Evolutionary conservation across 352 stramenopile species (phyloP).

Genomic region (Pythium chondricola): DNA sequence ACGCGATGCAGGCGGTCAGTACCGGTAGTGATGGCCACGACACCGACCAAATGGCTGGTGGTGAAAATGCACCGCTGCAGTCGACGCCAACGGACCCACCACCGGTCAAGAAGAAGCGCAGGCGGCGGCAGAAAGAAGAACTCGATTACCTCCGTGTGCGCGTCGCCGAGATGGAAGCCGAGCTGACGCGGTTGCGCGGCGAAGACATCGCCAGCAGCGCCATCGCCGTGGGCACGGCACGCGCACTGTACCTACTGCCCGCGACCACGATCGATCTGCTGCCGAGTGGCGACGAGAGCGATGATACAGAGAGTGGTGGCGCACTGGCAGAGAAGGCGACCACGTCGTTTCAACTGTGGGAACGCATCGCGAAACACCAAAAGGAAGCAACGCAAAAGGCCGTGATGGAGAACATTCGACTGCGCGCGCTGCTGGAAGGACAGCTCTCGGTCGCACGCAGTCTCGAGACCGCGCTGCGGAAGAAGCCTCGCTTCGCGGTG

Average conservation of each 20-base stretch:
- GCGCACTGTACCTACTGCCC: constrained; percentile 6
- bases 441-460: constrained; percentile 19
- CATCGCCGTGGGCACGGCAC: constrained; percentile 11
- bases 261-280: constrained; percentile 6
- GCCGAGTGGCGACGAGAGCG: constrained; percentile 12
- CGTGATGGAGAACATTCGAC: constrained; percentile 55
- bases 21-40: too few species aligned
- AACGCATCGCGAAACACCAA: constrained; percentile 56
- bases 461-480: constrained; percentile 17
- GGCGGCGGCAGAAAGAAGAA: constrained; percentile 34
- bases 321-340: not conserved
- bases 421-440: constrained; percentile 25
- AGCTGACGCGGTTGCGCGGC: constrained; percentile 22
- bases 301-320: not conserved
- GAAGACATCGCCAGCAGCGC: constrained; percentile 16
- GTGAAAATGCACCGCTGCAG: too few species aligned
- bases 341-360: constrained; percentile 26
- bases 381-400: constrained; percentile 63
- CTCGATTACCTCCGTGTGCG: constrained; percentile 32
- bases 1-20: constrained; percentile 5
- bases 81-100: too few species aligned
- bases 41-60: too few species aligned
- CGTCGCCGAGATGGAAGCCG: constrained; percentile 22
- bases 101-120: constrained; percentile 19
- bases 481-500: constrained; percentile 17